phyloP scores from a whole-genome alignment of 148 eudicot genomes.

The Drosera capensis region DNA sequence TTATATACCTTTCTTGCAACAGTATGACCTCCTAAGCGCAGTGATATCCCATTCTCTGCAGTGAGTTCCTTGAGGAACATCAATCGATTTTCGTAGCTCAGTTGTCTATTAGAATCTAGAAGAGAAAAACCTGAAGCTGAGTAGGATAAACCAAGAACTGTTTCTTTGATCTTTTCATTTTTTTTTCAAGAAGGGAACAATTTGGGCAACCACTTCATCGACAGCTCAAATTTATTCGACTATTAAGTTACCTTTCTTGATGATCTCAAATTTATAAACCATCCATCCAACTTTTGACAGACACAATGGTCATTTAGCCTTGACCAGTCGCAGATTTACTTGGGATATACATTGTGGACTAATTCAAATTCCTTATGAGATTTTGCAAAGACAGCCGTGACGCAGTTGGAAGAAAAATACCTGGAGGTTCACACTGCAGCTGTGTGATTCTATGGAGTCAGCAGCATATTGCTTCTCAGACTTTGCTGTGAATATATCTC shows the following conservation, averaged over 20 bases:
- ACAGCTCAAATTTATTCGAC: too few species aligned
- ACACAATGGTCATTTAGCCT: too few species aligned
- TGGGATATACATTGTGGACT: too few species aligned
- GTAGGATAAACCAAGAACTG: background rate
- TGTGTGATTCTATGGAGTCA: conserved; percentile 24
- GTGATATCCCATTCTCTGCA: conserved; percentile 18
- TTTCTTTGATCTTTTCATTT: background rate
- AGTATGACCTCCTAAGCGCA: conserved; percentile 8
- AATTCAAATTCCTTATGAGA: too few species aligned
- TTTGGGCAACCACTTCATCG: too few species aligned
- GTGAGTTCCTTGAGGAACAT: conserved; percentile 27
- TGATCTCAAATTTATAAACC: too few species aligned
- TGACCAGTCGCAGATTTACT: too few species aligned
- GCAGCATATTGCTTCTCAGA: conserved; percentile 35
- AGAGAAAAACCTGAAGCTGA: background rate
- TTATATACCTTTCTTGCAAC: background rate
- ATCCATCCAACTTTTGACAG: too few species aligned
- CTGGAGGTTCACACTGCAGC: conserved; percentile 28
- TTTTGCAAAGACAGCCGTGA: too few species aligned
- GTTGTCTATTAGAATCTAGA: conserved; percentile 29
- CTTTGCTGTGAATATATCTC: conserved; percentile 21
- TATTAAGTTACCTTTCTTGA: too few species aligned
- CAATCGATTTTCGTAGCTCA: conserved; percentile 23
- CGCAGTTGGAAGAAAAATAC: conserved; percentile 8
- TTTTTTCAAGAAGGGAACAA: background rate